Percentiles rank a stretch among this genome's conserved stretches.
Evolutionary conservation across 345 rosid species (phyloP).

Genomic region (Citrus medica): DNA sequence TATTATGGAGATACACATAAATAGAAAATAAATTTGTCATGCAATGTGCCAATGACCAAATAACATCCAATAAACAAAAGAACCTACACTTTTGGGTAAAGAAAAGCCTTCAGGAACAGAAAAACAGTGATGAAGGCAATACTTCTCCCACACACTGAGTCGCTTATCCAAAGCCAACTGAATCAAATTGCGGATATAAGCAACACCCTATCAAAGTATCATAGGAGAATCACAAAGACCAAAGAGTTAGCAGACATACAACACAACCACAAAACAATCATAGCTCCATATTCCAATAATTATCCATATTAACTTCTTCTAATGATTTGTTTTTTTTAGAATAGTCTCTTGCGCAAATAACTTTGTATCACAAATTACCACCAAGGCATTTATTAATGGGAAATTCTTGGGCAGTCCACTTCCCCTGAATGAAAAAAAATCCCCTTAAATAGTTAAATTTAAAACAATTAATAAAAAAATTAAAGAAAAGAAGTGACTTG

Average conservation of each 20-base stretch:
- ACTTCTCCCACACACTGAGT: slow-evolving; percentile 69
- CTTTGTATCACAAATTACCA: neutral
- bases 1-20: no score
- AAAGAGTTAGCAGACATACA: neutral
- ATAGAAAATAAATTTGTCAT: neutral
- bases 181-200: slow-evolving; percentile 41
- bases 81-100: slow-evolving; percentile 52
- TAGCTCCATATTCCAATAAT: neutral
- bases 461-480: no score
- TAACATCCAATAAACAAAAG: neutral
- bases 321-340: neutral
- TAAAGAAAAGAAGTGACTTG: no score
- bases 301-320: neutral
- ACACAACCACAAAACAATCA: neutral
- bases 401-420: no score
- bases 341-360: no score
- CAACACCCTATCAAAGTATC: slow-evolving; percentile 50
- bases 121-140: slow-evolving; percentile 66
- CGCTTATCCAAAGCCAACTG: slow-evolving; percentile 52
- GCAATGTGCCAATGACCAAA: neutral
- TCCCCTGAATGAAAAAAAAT: no score
- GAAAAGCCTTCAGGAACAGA: slow-evolving; percentile 69
- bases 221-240: neutral
- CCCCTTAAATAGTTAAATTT: no score
- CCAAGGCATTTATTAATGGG: neutral